Conservation (phyloP, 2,329 filamentous ascomycete species). For the Talaromyces sp. region DNA sequence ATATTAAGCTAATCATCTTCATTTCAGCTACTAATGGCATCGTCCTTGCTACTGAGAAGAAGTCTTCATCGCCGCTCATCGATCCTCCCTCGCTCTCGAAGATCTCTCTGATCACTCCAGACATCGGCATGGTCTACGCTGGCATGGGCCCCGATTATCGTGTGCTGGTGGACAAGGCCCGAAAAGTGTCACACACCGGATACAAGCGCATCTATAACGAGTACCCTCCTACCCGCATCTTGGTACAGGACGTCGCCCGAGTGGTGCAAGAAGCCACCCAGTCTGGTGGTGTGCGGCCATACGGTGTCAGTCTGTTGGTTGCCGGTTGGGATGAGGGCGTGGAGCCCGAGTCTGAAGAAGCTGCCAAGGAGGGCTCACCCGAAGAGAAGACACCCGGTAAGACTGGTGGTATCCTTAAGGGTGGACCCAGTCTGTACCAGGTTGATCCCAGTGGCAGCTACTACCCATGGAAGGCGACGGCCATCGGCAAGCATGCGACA, state of each 20-base stretch:
- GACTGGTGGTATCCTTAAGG: constrained; percentile 93
- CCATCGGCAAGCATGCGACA: constrained; percentile 97
- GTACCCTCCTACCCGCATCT: constrained; percentile 98
- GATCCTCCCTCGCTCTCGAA: constrained; percentile 94
- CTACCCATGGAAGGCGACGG: constrained; percentile 99
- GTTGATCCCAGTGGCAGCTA: constrained; percentile 99
- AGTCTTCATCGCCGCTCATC: constrained; percentile 95
- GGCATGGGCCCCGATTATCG: constrained; percentile 99
- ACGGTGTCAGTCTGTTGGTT: constrained; percentile 92
- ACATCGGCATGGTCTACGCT: constrained; percentile 99
- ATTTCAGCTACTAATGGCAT: constrained; percentile 90
- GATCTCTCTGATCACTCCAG: constrained; percentile 95
- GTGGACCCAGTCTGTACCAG: constrained; percentile 96
- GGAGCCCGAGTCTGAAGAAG: constrained; percentile 69
- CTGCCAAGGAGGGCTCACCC: constrained; percentile 54
- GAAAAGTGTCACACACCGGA: constrained; percentile 95
- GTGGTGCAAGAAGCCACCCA: constrained; percentile 99
- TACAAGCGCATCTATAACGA: constrained; percentile 99
- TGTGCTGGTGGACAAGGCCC: constrained; percentile 94
- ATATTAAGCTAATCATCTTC: constrained; percentile 14
- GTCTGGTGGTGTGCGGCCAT: constrained; percentile 93
- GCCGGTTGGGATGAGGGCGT: constrained; percentile 98
- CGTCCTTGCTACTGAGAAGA: constrained; percentile 98
- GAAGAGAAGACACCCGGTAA: constrained; percentile 74
- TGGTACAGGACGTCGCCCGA: constrained; percentile 95